phyloP scores from a whole-genome alignment of 345 rosid genomes.

The Erucastrum elatum region DNA sequence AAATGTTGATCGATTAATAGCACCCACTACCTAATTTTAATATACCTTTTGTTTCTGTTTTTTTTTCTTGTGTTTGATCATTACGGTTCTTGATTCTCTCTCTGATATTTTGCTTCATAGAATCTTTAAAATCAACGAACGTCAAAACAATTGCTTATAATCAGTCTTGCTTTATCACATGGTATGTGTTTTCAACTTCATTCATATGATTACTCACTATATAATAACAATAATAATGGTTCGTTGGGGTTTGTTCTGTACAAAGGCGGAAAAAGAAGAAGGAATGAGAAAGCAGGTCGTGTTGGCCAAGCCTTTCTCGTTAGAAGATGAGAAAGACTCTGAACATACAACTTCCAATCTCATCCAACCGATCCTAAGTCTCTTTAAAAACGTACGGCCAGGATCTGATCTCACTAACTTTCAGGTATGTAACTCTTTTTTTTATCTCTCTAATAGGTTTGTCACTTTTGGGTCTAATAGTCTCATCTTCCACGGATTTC shows the following conservation, averaged over 20 bases:
- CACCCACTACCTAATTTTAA: not conserved
- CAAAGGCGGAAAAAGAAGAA: conserved; percentile 12
- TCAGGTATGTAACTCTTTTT: conserved; percentile 51
- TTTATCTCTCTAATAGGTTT: too few relatives aligned
- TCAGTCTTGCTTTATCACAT: conserved; percentile 13
- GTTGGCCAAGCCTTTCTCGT: conserved; percentile 50
- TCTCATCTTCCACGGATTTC: not conserved
- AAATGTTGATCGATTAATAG: conserved; percentile 6
- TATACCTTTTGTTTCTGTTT: not conserved
- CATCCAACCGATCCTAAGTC: conserved; percentile 50
- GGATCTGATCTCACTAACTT: conserved; percentile 66
- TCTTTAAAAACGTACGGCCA: conserved; percentile 52
- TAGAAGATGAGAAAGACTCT: conserved; percentile 47
- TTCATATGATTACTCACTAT: not conserved
- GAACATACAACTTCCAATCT: conserved; percentile 51
- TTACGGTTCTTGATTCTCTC: conserved; percentile 14
- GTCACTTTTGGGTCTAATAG: not conserved
- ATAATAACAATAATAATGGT: not conserved
- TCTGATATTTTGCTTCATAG: conserved; percentile 2
- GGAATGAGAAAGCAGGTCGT: conserved; percentile 36
- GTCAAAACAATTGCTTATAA: not conserved
- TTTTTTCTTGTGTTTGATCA: not conserved
- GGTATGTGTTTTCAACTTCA: conserved; percentile 15
- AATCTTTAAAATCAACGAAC: conserved; percentile 4
- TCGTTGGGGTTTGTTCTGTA: not conserved